Evolutionary conservation across 1,284 basidiomycete genomes (phyloP), one percentile per base, ranked within the genome.

Genomic region (Irpex lacteus): DNA sequence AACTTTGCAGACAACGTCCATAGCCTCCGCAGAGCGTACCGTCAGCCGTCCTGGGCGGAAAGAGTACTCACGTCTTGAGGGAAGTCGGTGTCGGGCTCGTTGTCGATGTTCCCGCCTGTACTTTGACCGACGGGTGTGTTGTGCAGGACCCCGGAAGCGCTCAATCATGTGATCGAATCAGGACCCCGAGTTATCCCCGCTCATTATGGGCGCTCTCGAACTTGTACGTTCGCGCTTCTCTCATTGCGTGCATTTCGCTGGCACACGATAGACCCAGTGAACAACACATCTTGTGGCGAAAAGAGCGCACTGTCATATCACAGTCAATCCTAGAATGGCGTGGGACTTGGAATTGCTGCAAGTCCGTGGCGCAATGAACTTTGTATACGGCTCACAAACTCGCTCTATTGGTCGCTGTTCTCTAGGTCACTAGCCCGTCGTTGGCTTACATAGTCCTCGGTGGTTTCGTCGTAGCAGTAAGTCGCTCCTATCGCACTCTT

Each of bases 401-500:
- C 68, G 70, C 70, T 36, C 67, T 66, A 65, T 44, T 19, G 36
- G 34, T 53, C 21, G 32, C 32, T 19, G n/a, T 26, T 60, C 54
- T 26, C 57, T 34, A 88, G 87, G 76, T 85, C 1, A 80, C 84
- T 5, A 71, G 77, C 13, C 72, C 84, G 0, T 77, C 82, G n/a
- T 69, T 86, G 63, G 84, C 87, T 2, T 94, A 95, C 73, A 87
- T 91, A 40, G 86, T 89, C 66, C 76, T 95, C 0, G 90, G 91
- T 4, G 91, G 89, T n/a, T 94, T 94, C 72, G 85, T 88, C 4
- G 89, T 92, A 32, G 77, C 80, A 32, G 88, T 89, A 66, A 63
- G 83, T 74, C 9, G 15, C 13, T 5, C 0, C 26, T 44, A 15
- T 49, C 5, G 8, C 3, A 55, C 15, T 6, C 9, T 8, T 34